Percentiles rank a stretch among this genome's conserved stretches.
Evolutionary conservation across 257 asterid genomes (phyloP).

Genomic region (Catharanthus roseus): DNA sequence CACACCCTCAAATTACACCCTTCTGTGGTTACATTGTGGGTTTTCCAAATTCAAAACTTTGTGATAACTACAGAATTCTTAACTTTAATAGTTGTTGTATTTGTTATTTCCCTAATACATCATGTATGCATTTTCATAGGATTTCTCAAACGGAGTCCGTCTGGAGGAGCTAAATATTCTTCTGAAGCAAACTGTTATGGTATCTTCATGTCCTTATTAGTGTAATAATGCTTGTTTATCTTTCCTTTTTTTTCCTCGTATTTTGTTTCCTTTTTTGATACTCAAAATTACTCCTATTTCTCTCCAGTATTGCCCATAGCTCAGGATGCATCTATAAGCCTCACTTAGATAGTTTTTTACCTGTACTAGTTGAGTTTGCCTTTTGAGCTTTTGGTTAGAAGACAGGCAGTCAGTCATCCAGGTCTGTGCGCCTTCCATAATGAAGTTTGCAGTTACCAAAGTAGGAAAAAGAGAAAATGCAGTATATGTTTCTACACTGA

Average conservation of each 20-base stretch:
- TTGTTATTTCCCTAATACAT: not conserved
- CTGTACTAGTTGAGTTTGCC: not conserved
- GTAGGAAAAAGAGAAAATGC: not conserved
- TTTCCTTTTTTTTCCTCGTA: conserved; percentile 1
- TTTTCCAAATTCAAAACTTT: not conserved
- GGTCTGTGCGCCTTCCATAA: not conserved
- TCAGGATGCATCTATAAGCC: not conserved
- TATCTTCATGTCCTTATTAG: conserved; percentile 24
- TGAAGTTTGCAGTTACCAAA: no score
- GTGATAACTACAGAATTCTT: not conserved
- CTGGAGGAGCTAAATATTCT: conserved; percentile 83
- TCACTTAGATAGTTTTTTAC: not conserved
- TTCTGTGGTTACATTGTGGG: not conserved
- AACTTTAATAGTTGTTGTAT: not conserved
- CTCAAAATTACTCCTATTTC: not conserved
- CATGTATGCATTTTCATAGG: conserved; percentile 44
- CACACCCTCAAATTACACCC: not conserved
- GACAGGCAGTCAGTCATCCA: not conserved
- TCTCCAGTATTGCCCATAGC: not conserved
- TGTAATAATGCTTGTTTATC: not conserved
- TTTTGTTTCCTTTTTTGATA: not conserved
- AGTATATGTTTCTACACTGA: not conserved
- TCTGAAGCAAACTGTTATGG: conserved; percentile 92
- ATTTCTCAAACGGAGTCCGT: conserved; percentile 86
- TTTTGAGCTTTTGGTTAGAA: not conserved